Evolutionary conservation across 768 basidiomycete species (phyloP).

Genomic region (Hypholoma fasciculare): DNA sequence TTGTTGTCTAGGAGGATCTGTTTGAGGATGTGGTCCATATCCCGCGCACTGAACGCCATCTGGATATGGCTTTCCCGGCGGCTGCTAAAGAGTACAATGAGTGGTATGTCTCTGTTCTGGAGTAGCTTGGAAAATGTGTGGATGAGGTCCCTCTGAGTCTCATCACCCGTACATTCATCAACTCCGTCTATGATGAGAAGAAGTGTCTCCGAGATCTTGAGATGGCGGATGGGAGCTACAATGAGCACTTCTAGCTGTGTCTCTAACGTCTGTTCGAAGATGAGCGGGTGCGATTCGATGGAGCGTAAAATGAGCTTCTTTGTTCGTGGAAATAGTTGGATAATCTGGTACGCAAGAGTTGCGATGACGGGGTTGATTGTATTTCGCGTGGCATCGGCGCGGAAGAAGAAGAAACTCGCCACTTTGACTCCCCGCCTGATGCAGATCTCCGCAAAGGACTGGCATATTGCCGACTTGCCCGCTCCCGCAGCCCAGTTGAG

Average conservation of each 20-base stretch:
- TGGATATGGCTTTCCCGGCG: constrained; percentile 9
- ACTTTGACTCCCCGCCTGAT: background rate
- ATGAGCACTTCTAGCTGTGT: background rate
- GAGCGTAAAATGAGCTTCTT: background rate
- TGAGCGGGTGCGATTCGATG: constrained; percentile 5
- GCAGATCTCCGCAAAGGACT: constrained; percentile 7
- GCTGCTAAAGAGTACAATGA: constrained; percentile 11
- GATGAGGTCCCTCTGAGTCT: background rate
- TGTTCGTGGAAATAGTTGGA: background rate
- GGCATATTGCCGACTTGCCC: constrained; percentile 13
- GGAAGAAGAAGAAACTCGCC: constrained; percentile 12
- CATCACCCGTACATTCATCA: constrained; percentile 21
- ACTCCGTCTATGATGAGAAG: constrained; percentile 16
- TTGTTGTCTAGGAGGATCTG: background rate
- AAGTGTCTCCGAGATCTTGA: background rate
- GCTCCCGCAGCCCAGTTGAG: constrained; percentile 13
- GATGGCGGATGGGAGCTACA: background rate
- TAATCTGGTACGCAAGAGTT: constrained; percentile 8
- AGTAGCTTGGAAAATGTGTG: background rate
- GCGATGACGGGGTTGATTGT: background rate
- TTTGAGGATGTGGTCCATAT: background rate
- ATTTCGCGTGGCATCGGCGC: constrained; percentile 4
- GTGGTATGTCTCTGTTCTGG: background rate
- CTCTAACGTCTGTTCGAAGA: constrained; percentile 8
- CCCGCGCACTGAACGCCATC: background rate